A percentile compares a stretch with the other conserved stretches of the same genome.
Conservation (phyloP, 768 basidiomycete species). For the Tricholomella constricta region DNA sequence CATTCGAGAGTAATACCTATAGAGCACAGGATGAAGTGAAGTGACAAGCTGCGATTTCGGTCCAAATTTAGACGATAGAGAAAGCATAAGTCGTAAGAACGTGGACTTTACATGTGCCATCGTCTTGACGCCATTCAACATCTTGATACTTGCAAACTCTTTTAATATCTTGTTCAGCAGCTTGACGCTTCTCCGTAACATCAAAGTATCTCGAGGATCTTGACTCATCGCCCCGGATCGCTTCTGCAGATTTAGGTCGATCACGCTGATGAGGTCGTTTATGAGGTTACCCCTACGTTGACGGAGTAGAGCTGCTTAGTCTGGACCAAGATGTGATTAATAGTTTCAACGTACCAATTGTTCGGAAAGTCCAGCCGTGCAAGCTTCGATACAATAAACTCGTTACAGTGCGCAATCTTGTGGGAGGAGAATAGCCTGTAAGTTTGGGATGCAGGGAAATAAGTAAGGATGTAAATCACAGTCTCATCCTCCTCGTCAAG, state of each 20-base stretch:
- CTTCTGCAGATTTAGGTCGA: slow-evolving; percentile 54
- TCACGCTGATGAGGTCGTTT: slow-evolving; percentile 50
- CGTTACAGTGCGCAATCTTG: slow-evolving; percentile 80
- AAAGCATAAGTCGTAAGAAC: not conserved
- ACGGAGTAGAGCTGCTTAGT: not conserved
- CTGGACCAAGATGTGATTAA: not conserved
- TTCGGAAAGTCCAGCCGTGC: slow-evolving; percentile 76
- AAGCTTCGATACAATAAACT: slow-evolving; percentile 73
- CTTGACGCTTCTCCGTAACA: slow-evolving; percentile 61
- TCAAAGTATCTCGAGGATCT: slow-evolving; percentile 46
- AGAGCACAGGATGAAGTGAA: slow-evolving; percentile 55
- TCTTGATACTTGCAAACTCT: slow-evolving; percentile 70
- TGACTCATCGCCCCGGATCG: slow-evolving; percentile 45
- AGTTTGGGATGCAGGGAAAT: slow-evolving; percentile 9
- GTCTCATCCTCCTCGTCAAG: slow-evolving; percentile 79
- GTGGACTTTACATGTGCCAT: slow-evolving; percentile 58
- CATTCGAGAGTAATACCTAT: slow-evolving; percentile 60
- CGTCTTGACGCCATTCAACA: slow-evolving; percentile 64
- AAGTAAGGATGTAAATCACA: slow-evolving; percentile 39
- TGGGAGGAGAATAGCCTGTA: slow-evolving; percentile 1
- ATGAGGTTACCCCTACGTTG: slow-evolving; percentile 60
- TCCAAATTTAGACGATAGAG: not conserved
- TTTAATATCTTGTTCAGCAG: slow-evolving; percentile 68
- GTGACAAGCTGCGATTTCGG: slow-evolving; percentile 43
- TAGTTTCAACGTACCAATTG: slow-evolving; percentile 54